A percentile compares a stretch with the other conserved stretches of the same genome.
Conservation (phyloP, 2,329 filamentous ascomycete genomes). For the Claviceps paspali region DNA sequence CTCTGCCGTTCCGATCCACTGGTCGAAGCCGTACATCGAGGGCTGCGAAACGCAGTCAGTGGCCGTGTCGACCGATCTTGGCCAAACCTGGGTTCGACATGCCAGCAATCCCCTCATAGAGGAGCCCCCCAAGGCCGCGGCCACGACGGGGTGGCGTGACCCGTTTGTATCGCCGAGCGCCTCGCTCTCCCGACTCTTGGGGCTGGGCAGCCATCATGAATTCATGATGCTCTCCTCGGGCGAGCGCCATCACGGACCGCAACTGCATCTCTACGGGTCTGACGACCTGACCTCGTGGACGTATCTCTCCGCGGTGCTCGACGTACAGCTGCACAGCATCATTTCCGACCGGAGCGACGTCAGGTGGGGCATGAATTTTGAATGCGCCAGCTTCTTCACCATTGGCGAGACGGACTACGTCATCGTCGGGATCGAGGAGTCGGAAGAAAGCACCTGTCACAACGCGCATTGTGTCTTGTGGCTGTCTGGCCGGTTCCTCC, state of each 20-base stretch:
- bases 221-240: conserved; percentile 26
- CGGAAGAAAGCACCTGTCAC: conserved; percentile 6
- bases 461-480: conserved; percentile 8
- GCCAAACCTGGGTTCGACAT: conserved; percentile 10
- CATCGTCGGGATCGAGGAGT: conserved; percentile 8
- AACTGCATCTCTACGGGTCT: conserved; percentile 10
- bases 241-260: conserved; percentile 9
- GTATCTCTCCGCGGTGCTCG: conserved; percentile 7
- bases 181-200: conserved; percentile 8
- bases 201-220: conserved; percentile 10
- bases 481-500: conserved; percentile 4
- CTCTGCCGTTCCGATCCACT: conserved; percentile 27
- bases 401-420: conserved; percentile 7
- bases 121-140: conserved; percentile 8
- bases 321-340: conserved; percentile 3
- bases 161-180: conserved; percentile 12
- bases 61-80: conserved; percentile 23
- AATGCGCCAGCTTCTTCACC: conserved; percentile 12
- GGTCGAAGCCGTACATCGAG: conserved; percentile 26
- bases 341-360: conserved; percentile 2
- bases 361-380: conserved; percentile 8
- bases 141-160: conserved; percentile 13
- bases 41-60: conserved; percentile 29
- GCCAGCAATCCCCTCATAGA: conserved; percentile 9
- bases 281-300: conserved; percentile 9